Percentiles rank a stretch among this genome's conserved stretches.
Evolutionary conservation across 148 eudicot genomes (phyloP).

Genomic region (Persicaria tinctoria): DNA sequence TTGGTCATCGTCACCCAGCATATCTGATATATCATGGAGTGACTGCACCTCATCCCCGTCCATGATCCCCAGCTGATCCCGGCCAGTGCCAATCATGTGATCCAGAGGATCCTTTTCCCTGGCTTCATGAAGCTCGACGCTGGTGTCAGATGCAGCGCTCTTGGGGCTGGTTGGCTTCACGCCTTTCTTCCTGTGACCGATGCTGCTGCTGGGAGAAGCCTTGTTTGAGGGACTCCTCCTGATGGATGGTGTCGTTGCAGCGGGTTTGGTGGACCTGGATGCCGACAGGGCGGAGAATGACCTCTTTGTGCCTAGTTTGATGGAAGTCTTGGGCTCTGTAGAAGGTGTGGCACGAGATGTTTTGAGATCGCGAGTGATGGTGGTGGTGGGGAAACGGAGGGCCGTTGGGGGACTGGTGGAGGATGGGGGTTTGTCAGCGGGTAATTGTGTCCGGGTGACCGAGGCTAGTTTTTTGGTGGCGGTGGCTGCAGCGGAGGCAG

Average conservation of each 20-base stretch:
- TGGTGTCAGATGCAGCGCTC: slow-evolving; percentile 28
- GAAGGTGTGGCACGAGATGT: neutral
- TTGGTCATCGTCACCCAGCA: slow-evolving; percentile 17
- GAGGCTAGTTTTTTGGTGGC: slow-evolving; percentile 8
- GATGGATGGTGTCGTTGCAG: neutral
- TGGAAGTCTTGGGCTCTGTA: neutral
- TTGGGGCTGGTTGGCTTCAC: slow-evolving; percentile 19
- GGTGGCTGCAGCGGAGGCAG: neutral
- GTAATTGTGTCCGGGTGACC: slow-evolving; percentile 28
- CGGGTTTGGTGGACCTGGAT: neutral
- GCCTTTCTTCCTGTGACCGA: neutral
- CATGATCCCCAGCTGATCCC: slow-evolving; percentile 7
- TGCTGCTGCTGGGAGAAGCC: neutral
- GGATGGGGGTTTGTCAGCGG: slow-evolving; percentile 40
- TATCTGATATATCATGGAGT: slow-evolving; percentile 41
- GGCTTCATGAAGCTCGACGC: neutral
- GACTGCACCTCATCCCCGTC: slow-evolving; percentile 20
- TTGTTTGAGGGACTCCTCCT: neutral
- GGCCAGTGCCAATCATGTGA: slow-evolving; percentile 11
- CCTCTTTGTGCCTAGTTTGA: neutral
- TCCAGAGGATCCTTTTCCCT: slow-evolving; percentile 13
- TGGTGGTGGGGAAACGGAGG: neutral
- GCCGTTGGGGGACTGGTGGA: slow-evolving; percentile 19
- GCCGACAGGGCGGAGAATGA: neutral
- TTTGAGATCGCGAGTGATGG: neutral